phyloP scores from a whole-genome alignment of 2,329 filamentous ascomycete species.

The Tolypocladium cylindrosporum region DNA sequence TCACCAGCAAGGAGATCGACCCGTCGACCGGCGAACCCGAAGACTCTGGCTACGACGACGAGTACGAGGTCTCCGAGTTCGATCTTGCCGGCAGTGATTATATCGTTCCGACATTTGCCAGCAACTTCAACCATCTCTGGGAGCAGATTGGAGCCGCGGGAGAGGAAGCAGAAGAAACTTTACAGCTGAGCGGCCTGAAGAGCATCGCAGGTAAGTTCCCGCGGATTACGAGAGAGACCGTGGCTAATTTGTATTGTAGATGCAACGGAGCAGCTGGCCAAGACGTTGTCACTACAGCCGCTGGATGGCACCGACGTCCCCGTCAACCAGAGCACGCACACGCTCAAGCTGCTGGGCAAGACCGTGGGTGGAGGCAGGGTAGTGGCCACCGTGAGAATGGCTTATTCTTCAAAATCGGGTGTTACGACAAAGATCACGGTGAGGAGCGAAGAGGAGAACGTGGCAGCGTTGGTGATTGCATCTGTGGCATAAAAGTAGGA shows the following conservation, averaged over 20 bases:
- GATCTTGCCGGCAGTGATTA: constrained; percentile 90
- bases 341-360: constrained; percentile 92
- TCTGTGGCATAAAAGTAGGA: constrained; percentile 59
- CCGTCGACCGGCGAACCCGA: constrained; percentile 89
- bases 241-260: constrained; percentile 41
- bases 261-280: constrained; percentile 82
- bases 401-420: constrained; percentile 81
- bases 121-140: constrained; percentile 94
- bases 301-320: constrained; percentile 91
- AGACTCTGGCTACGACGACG: constrained; percentile 87
- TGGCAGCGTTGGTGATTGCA: constrained; percentile 74
- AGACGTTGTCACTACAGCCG: constrained; percentile 80
- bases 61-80: constrained; percentile 93
- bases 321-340: constrained; percentile 80
- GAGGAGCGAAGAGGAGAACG: constrained; percentile 83
- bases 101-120: constrained; percentile 83
- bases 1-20: constrained; percentile 96
- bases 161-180: constrained; percentile 83
- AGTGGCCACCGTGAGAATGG: constrained; percentile 82
- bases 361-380: constrained; percentile 85
- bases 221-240: background rate
- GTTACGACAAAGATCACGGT: constrained; percentile 94
- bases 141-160: constrained; percentile 83
- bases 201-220: constrained; percentile 73
- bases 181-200: constrained; percentile 81